Evolutionary conservation across 2,329 filamentous ascomycete genomes (phyloP).

Genomic region (Chrysosphaeria jannelii): DNA sequence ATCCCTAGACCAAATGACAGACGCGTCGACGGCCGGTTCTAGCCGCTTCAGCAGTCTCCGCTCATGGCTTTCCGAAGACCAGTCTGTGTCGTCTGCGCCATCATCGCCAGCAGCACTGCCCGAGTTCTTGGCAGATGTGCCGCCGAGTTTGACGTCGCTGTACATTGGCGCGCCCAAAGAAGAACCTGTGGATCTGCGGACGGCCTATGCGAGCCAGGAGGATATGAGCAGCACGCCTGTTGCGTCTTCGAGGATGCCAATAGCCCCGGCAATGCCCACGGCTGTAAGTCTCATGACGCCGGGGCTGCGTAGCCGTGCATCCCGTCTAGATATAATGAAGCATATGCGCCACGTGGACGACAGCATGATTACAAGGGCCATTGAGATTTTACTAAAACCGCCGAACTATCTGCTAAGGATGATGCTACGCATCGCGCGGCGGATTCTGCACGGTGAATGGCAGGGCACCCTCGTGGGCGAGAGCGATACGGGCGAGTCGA

Average conservation of each 20-base stretch:
- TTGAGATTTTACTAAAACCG: conserved; percentile 52
- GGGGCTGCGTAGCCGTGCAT: conserved; percentile 4
- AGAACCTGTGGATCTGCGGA: conserved; percentile 12
- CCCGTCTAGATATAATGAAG: too few species aligned
- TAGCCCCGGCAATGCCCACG: too few species aligned
- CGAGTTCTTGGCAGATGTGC: conserved; percentile 3
- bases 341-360: conserved; percentile 36
- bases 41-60: conserved; percentile 5
- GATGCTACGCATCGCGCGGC: conserved; percentile 55
- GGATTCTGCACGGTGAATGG: conserved; percentile 35
- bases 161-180: conserved; percentile 2
- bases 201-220: conserved; percentile 31
- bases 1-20: too few species aligned
- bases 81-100: conserved; percentile 1
- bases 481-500: conserved; percentile 19
- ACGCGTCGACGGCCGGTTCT: conserved; percentile 4
- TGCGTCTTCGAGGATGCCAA: too few species aligned
- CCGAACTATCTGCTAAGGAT: conserved; percentile 48
- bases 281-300: conserved; percentile 30
- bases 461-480: conserved; percentile 23
- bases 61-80: conserved; percentile 4
- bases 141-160: conserved; percentile 3
- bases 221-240: too few species aligned
- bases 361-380: too few species aligned
- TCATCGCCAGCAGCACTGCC: conserved; percentile 3